A percentile compares a stretch with the other conserved stretches of the same genome.
Conservation (phyloP, 1,139 yeast genomes). For the Zhuliangozyma blackwelliae region DNA sequence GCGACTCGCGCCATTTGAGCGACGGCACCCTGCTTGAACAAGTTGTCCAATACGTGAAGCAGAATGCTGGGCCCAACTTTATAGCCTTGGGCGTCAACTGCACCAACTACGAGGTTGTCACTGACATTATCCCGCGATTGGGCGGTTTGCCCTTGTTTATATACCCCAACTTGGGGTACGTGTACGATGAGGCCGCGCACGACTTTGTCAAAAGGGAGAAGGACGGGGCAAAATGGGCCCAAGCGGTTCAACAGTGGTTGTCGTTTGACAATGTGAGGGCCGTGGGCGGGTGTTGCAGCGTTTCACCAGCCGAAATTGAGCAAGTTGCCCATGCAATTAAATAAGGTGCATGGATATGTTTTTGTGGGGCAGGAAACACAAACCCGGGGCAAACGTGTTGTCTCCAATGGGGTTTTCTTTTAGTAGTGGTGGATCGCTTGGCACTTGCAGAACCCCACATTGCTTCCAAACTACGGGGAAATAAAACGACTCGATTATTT, state of each 20-base stretch:
- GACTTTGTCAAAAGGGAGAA: constrained; percentile 7
- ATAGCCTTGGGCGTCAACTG: constrained; percentile 41
- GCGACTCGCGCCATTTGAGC: constrained; percentile 17
- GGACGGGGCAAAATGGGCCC: constrained; percentile 22
- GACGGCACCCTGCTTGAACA: constrained; percentile 30
- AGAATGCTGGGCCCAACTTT: constrained; percentile 12
- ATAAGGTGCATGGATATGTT: no score
- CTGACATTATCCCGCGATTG: constrained; percentile 7
- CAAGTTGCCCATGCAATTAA: background rate
- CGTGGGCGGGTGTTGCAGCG: constrained; percentile 60
- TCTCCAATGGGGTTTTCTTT: no score
- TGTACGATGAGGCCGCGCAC: constrained; percentile 14
- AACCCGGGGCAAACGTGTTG: no score
- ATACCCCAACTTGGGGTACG: constrained; percentile 41
- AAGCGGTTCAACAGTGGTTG: constrained; percentile 30
- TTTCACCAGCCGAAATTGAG: constrained; percentile 42
- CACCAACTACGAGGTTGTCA: constrained; percentile 21
- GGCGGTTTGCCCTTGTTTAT: constrained; percentile 20
- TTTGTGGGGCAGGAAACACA: no score
- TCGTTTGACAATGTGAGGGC: constrained; percentile 26
- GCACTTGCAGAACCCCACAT: no score
- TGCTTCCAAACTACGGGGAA: no score
- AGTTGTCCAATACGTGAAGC: constrained; percentile 15
- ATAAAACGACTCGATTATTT: no score
- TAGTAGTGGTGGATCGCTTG: no score